phyloP scores from a whole-genome alignment of 192 early-diverging fungal genomes.

The Umbelopsis sp. region DNA sequence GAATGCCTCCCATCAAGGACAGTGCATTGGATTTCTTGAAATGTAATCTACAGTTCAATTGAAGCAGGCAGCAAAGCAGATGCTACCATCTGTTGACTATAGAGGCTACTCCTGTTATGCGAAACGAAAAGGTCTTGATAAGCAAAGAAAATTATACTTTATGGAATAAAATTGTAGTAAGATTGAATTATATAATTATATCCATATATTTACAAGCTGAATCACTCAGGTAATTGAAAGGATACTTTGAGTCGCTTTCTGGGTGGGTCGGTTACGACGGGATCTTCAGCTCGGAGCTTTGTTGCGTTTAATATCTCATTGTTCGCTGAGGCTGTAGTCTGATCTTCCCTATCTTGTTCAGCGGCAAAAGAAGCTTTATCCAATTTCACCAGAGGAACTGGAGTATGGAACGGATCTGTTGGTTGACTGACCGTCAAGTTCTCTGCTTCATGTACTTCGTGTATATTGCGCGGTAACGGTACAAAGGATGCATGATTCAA shows the following conservation, averaged over 20 bases:
- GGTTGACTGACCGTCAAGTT: neutral
- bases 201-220: neutral
- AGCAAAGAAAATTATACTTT: no score
- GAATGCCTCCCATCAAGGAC: no score
- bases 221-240: neutral
- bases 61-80: no score
- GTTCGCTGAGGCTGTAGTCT: neutral
- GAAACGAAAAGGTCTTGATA: no score
- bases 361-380: neutral
- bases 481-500: slow-evolving; percentile 7
- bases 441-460: neutral
- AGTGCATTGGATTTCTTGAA: no score
- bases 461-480: neutral
- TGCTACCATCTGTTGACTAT: no score
- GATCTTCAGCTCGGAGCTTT: no score
- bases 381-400: slow-evolving; percentile 4
- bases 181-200: neutral
- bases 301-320: no score
- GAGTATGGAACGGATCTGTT: neutral
- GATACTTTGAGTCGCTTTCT: slow-evolving; percentile 3
- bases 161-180: no score
- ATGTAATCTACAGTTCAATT: no score
- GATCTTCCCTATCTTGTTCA: neutral
- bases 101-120: no score
- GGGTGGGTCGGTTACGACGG: no score